These are phyloP conservation scores for Sideroxylon spinosum DNA, from an alignment of 179 eudicot genomes.

Conservation along the genomic window DNA sequence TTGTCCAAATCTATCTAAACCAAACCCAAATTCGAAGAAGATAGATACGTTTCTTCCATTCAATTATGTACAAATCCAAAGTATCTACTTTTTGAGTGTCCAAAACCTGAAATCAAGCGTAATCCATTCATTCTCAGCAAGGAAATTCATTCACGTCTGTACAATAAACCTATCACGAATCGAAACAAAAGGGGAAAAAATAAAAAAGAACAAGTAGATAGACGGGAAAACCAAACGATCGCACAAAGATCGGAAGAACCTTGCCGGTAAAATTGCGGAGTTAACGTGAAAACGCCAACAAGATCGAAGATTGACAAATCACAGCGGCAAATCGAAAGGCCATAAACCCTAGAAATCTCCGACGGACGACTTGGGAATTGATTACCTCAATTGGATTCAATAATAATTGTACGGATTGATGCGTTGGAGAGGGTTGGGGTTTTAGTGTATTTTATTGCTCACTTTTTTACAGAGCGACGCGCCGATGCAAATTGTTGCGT, in stretches of 20 bases:
- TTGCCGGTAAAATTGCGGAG: background rate
- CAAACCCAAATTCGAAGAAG: background rate
- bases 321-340: background rate
- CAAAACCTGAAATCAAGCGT: constrained; percentile 3
- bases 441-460: background rate
- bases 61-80: background rate
- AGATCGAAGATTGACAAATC: background rate
- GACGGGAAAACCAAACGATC: background rate
- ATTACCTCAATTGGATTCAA: too few relatives aligned
- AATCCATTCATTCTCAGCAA: background rate
- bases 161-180: background rate
- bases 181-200: background rate
- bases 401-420: background rate
- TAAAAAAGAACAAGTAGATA: too few relatives aligned
- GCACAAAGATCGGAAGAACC: background rate
- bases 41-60: background rate
- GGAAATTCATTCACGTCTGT: background rate
- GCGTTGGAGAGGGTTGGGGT: background rate
- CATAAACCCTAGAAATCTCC: constrained; percentile 21
- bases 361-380: background rate
- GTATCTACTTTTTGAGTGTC: background rate
- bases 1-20: constrained; percentile 3
- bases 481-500: background rate
- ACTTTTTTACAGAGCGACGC: constrained; percentile 7
- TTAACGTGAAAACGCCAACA: background rate